Evolutionary conservation across 371 early-diverging fungal species (phyloP).

Genomic region (Mucor sp.): DNA sequence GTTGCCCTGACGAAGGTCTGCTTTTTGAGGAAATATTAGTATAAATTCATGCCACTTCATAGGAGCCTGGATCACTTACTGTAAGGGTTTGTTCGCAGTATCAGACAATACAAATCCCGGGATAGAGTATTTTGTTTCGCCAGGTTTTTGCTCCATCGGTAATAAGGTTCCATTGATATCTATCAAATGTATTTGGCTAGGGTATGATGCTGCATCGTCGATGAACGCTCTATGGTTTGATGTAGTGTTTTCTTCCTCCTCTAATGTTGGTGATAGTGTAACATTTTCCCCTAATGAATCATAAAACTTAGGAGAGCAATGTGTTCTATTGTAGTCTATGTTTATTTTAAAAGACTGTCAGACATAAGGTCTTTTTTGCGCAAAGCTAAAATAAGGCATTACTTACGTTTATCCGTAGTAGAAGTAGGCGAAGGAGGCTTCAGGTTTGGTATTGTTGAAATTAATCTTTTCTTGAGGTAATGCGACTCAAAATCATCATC

Average conservation of each 20-base stretch:
- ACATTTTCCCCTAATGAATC: neutral
- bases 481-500: conserved; percentile 20
- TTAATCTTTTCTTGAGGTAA: conserved; percentile 21
- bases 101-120: conserved; percentile 35
- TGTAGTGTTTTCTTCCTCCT: neutral
- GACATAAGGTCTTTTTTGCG: neutral
- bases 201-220: neutral
- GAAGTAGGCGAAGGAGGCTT: neutral
- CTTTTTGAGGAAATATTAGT: neutral
- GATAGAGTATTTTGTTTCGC: conserved; percentile 31
- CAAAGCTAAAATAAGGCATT: neutral
- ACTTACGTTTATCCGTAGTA: neutral
- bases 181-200: conserved; percentile 14
- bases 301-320: neutral
- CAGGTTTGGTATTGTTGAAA: conserved; percentile 12
- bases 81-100: neutral
- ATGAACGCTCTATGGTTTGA: neutral
- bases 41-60: neutral
- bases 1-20: neutral
- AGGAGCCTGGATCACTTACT: neutral
- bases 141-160: conserved; percentile 35
- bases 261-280: neutral
- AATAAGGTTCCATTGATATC: conserved; percentile 28
- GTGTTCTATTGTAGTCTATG: neutral
- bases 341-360: neutral